Evolutionary conservation across 2,329 filamentous ascomycete genomes (phyloP).

Genomic region (Graphiopsis chlorocephala): DNA sequence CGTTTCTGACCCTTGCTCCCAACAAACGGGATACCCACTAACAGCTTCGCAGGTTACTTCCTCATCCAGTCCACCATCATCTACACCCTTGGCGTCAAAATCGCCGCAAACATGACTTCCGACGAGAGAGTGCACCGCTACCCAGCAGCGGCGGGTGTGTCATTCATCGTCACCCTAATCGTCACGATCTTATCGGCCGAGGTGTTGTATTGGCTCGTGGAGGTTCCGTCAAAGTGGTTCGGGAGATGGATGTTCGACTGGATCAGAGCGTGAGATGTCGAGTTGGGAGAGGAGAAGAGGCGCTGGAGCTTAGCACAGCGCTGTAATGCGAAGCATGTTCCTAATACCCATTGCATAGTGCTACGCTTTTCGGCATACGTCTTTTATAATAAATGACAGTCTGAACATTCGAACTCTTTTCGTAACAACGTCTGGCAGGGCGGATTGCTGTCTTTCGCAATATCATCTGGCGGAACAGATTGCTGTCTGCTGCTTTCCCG

Average conservation of each 20-base stretch:
- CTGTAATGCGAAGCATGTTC: neutral
- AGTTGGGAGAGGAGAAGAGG: neutral
- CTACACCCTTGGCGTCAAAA: conserved; percentile 43
- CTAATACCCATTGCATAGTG: neutral
- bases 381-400: neutral
- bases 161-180: conserved; percentile 22
- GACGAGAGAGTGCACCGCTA: conserved; percentile 10
- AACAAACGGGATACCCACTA: neutral
- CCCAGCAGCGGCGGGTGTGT: conserved; percentile 18
- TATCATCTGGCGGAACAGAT: too few relatives aligned
- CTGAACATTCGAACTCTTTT: too few relatives aligned
- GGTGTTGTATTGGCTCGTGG: conserved; percentile 23
- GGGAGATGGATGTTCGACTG: conserved; percentile 22
- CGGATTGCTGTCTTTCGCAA: too few relatives aligned
- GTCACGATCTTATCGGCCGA: conserved; percentile 22
- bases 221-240: conserved; percentile 20
- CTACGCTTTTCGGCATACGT: neutral
- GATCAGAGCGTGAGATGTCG: conserved; percentile 20
- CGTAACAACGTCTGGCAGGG: too few relatives aligned
- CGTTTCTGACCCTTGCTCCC: conserved; percentile 22
- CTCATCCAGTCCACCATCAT: conserved; percentile 42
- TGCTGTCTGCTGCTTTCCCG: too few relatives aligned
- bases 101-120: conserved; percentile 39
- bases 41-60: conserved; percentile 38
- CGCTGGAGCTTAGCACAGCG: neutral